phyloP scores from a whole-genome alignment of 345 rosid genomes.

The Gossypioides kirkii region DNA sequence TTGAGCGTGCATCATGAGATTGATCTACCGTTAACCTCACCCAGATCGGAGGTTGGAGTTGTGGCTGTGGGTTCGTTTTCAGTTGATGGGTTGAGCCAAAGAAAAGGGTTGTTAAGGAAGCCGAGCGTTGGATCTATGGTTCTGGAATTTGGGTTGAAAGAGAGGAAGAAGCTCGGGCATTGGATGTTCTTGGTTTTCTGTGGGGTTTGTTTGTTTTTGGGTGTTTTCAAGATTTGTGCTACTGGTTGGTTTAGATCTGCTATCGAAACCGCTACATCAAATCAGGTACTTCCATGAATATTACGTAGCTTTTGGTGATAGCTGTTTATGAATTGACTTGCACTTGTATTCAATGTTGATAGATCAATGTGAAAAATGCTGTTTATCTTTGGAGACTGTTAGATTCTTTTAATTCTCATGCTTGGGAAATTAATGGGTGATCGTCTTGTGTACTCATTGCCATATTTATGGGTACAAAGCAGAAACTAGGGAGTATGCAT shows the following conservation, averaged over 20 bases:
- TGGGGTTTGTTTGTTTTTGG: slow-evolving; percentile 77
- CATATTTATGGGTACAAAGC: background rate
- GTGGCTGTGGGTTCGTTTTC: slow-evolving; percentile 20
- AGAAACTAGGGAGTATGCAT: background rate
- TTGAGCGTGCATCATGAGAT: slow-evolving; percentile 60
- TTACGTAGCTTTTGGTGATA: background rate
- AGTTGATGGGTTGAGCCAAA: slow-evolving; percentile 36
- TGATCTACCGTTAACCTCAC: slow-evolving; percentile 62
- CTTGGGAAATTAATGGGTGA: slow-evolving; percentile 2
- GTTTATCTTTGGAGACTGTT: background rate
- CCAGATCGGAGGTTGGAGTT: slow-evolving; percentile 61
- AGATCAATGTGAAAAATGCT: background rate
- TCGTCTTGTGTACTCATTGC: background rate
- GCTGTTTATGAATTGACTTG: background rate
- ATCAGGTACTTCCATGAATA: slow-evolving; percentile 38
- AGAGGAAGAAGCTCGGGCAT: slow-evolving; percentile 76
- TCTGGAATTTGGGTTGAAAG: slow-evolving; percentile 57
- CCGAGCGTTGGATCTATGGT: slow-evolving; percentile 49
- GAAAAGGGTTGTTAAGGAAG: slow-evolving; percentile 44
- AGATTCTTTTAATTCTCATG: slow-evolving; percentile 1
- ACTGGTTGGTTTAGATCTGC: slow-evolving; percentile 89
- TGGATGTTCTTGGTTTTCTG: slow-evolving; percentile 80
- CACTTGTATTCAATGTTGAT: background rate
- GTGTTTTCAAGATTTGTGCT: slow-evolving; percentile 81
- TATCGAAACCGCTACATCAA: slow-evolving; percentile 49